These are phyloP conservation scores for Mycogone perniciosa DNA, from an alignment of 2,329 filamentous ascomycete genomes.

Conservation along the genomic window DNA sequence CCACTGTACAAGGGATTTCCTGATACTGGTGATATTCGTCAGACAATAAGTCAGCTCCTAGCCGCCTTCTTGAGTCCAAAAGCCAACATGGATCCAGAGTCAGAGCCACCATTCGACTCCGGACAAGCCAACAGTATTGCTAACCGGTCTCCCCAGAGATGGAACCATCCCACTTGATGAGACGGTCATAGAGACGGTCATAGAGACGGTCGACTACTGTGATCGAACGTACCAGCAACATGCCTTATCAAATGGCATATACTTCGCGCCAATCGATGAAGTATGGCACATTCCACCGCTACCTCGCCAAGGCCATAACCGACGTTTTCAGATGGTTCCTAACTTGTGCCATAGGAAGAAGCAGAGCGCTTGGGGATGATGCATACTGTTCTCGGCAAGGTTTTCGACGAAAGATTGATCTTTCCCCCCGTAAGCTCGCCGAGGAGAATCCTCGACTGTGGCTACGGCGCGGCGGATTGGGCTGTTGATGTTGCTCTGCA, in stretches of 20 bases:
- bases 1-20: conserved; percentile 8
- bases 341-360: conserved; percentile 49
- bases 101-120: conserved; percentile 16
- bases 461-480: conserved; percentile 66
- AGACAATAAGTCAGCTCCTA: background rate
- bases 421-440: conserved; percentile 59
- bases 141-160: conserved; percentile 30
- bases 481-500: conserved; percentile 60
- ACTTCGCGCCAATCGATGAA: conserved; percentile 66
- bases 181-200: conserved; percentile 47
- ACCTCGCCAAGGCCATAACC: background rate
- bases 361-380: conserved; percentile 57
- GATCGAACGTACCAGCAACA: conserved; percentile 63
- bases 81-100: conserved; percentile 27
- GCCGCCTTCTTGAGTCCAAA: background rate
- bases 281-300: conserved; percentile 35
- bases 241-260: conserved; percentile 57
- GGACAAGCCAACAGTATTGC: background rate
- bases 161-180: conserved; percentile 51
- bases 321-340: background rate
- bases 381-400: conserved; percentile 54
- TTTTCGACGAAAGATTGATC: conserved; percentile 62
- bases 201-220: conserved; percentile 53
- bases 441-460: conserved; percentile 62
- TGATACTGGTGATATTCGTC: conserved; percentile 3